Evolutionary conservation across 2,329 filamentous ascomycete species (phyloP).

Genomic region (Neofusicoccum umdonicola): DNA sequence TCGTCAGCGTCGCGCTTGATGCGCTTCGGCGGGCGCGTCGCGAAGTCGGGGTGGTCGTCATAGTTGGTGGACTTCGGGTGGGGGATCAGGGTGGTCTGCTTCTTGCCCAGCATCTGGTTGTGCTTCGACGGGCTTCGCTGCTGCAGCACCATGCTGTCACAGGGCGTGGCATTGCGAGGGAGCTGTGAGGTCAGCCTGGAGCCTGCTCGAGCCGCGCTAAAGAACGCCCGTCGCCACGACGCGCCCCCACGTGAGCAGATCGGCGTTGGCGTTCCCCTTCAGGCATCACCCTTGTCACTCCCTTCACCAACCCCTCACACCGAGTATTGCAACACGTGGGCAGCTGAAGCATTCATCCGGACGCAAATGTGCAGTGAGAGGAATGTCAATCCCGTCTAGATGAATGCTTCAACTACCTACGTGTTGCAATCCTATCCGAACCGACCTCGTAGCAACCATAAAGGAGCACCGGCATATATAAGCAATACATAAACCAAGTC

Average conservation of each 20-base stretch:
- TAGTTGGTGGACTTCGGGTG: slow-evolving; percentile 47
- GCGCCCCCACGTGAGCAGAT: background rate
- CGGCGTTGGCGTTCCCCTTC: too few species aligned
- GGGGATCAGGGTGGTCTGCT: slow-evolving; percentile 49
- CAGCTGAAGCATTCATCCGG: too few species aligned
- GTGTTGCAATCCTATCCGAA: too few species aligned
- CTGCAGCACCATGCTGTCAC: slow-evolving; percentile 35
- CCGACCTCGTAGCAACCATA: too few species aligned
- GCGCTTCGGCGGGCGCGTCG: slow-evolving; percentile 40
- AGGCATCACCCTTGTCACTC: too few species aligned
- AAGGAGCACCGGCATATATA: too few species aligned
- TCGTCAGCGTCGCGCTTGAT: slow-evolving; percentile 31
- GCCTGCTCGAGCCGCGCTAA: background rate
- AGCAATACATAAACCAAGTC: too few species aligned
- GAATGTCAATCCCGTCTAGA: too few species aligned
- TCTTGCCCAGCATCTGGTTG: slow-evolving; percentile 48
- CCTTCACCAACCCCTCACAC: too few species aligned
- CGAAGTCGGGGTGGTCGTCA: slow-evolving; percentile 34
- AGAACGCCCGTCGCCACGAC: background rate
- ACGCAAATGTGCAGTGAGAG: too few species aligned
- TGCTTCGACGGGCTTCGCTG: slow-evolving; percentile 44
- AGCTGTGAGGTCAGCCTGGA: background rate
- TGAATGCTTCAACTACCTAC: too few species aligned
- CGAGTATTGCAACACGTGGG: too few species aligned
- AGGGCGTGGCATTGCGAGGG: background rate